Conservation (phyloP, 352 stramenopile genomes). For the Phytophthora sansomeana region DNA sequence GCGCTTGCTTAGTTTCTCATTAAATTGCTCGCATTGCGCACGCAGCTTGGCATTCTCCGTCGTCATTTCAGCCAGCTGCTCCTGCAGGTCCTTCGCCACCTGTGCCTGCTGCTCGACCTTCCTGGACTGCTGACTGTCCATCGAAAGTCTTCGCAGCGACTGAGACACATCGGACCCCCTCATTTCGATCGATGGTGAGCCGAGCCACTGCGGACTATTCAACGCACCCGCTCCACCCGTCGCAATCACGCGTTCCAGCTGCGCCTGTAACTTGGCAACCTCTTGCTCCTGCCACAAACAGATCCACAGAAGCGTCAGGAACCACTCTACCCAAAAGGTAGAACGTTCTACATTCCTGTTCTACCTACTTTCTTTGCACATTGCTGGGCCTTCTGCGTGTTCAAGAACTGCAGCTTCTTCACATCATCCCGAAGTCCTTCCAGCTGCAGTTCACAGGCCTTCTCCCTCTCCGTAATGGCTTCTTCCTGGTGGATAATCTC, state of each 20-base stretch:
- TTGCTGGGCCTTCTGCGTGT: conserved; percentile 61
- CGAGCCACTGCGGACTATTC: conserved; percentile 5
- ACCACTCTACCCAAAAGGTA: conserved; percentile 1
- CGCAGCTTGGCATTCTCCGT: conserved; percentile 57
- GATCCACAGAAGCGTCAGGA: not conserved
- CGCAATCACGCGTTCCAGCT: conserved; percentile 64
- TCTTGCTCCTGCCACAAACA: conserved; percentile 57
- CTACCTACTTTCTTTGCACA: conserved; percentile 60
- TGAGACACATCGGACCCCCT: conserved; percentile 27
- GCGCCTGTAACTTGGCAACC: conserved; percentile 66
- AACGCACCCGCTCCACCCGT: conserved; percentile 36
- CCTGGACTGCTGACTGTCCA: conserved; percentile 33
- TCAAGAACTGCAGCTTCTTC: conserved; percentile 76
- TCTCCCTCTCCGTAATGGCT: conserved; percentile 69
- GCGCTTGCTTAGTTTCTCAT: conserved; percentile 62
- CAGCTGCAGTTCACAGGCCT: conserved; percentile 66
- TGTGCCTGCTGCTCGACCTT: conserved; percentile 35
- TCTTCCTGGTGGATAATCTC: conserved; percentile 89
- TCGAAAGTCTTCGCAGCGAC: conserved; percentile 26
- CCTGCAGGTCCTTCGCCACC: conserved; percentile 53
- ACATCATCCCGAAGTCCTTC: conserved; percentile 78
- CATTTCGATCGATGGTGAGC: conserved; percentile 44
- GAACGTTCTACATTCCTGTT: conserved; percentile 8
- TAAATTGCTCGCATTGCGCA: conserved; percentile 47
- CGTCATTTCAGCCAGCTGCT: conserved; percentile 54